Evolutionary conservation across 208 protist genomes (phyloP).

Genomic region (Histomonas meleagridis): DNA sequence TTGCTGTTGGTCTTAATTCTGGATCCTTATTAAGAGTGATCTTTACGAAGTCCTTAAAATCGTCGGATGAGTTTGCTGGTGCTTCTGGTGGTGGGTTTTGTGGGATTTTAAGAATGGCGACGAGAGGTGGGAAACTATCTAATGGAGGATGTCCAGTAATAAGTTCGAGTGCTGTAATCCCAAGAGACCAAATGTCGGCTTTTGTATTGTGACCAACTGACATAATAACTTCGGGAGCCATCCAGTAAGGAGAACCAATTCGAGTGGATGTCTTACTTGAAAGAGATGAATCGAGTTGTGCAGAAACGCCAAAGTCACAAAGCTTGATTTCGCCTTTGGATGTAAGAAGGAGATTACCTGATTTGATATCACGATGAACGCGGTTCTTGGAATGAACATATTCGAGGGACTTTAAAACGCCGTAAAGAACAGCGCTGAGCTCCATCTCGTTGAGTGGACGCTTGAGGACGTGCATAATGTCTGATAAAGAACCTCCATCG

Average conservation of each 20-base stretch:
- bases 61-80: not conserved
- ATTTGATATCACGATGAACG: constrained; percentile 49
- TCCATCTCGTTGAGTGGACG: not conserved
- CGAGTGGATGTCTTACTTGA: constrained; percentile 40
- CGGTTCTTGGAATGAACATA: constrained; percentile 42
- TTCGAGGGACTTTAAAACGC: constrained; percentile 40
- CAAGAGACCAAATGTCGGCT: constrained; percentile 58
- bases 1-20: not conserved
- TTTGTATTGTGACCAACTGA: constrained; percentile 49
- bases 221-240: constrained; percentile 55
- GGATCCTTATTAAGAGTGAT: not conserved
- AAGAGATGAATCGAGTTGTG: constrained; percentile 36
- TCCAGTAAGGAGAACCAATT: constrained; percentile 56
- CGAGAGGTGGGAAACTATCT: no score
- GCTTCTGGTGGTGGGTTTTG: not conserved
- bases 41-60: not conserved
- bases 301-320: constrained; percentile 53
- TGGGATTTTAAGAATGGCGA: not conserved
- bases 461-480: not conserved
- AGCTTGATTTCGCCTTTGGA: constrained; percentile 47
- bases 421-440: constrained; percentile 42
- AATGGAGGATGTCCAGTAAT: constrained; percentile 41
- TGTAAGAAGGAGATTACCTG: constrained; percentile 49
- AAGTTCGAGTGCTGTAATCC: constrained; percentile 57
- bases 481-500: not conserved